phyloP scores from a whole-genome alignment of 163 green algal species.

The Prototheca wickerhamii region DNA sequence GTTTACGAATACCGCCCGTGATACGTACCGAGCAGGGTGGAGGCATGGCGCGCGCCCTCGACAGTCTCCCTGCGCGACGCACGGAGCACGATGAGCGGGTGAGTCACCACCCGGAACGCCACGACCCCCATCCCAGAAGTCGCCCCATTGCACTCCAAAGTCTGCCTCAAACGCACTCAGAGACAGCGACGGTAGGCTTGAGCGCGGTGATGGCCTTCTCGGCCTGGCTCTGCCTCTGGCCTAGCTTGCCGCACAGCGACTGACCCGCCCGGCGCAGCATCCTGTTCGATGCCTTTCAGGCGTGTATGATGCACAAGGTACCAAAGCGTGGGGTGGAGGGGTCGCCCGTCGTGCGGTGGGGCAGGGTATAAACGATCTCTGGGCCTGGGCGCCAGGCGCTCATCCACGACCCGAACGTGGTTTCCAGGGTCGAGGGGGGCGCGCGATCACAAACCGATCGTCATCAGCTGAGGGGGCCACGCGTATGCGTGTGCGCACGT shows the following conservation, averaged over 20 bases:
- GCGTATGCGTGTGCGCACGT: too few species aligned
- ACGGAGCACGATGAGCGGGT: not conserved
- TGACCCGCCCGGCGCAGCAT: conserved; percentile 4
- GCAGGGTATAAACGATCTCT: too few species aligned
- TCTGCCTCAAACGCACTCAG: not conserved
- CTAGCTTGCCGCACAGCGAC: not conserved
- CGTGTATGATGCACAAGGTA: not conserved
- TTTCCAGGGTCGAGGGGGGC: too few species aligned
- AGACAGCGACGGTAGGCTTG: not conserved
- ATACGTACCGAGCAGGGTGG: conserved; percentile 9
- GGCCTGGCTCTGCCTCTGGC: conserved; percentile 2
- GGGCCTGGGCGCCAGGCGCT: too few species aligned
- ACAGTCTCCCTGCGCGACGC: conserved; percentile 1
- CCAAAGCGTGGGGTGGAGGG: not conserved
- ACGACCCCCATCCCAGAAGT: not conserved
- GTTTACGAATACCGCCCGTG: too few species aligned
- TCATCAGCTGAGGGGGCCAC: too few species aligned
- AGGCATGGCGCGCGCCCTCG: conserved; percentile 6
- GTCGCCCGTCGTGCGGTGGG: not conserved
- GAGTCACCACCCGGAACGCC: not conserved
- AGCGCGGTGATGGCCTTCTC: not conserved
- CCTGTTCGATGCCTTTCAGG: not conserved
- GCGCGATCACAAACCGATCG: too few species aligned
- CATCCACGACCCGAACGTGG: too few species aligned
- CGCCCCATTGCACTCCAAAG: not conserved